These are phyloP conservation scores for Porodaedalea pini DNA, from an alignment of 1,284 basidiomycete species.

Conservation along the genomic window DNA sequence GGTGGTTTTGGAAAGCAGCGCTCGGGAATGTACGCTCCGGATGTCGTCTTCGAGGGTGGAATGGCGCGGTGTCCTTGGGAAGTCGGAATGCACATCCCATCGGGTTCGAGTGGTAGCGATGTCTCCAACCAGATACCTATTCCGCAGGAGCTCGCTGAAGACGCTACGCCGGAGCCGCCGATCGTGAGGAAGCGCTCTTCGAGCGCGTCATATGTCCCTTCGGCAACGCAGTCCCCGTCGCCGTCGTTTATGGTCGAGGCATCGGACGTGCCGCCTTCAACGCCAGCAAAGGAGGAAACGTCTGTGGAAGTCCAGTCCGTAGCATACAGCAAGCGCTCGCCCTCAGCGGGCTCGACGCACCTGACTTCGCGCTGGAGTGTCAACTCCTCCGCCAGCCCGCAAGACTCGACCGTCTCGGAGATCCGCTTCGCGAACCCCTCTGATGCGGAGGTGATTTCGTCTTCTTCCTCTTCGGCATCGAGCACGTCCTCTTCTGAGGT, in stretches of 20 bases:
- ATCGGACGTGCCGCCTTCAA: slow-evolving; percentile 12
- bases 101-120: slow-evolving; percentile 17
- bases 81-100: slow-evolving; percentile 47
- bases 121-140: slow-evolving; percentile 13
- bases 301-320: slow-evolving; percentile 11
- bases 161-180: not conserved
- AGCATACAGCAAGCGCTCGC: slow-evolving; percentile 6
- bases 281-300: slow-evolving; percentile 16
- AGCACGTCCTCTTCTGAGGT: slow-evolving; percentile 14
- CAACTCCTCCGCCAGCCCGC: slow-evolving; percentile 13
- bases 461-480: slow-evolving; percentile 15
- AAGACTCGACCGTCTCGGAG: slow-evolving; percentile 16
- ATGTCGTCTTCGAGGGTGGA: slow-evolving; percentile 74
- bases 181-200: slow-evolving; percentile 9
- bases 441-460: slow-evolving; percentile 13
- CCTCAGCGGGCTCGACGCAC: not conserved
- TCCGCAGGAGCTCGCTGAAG: slow-evolving; percentile 12
- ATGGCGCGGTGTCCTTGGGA: slow-evolving; percentile 82
- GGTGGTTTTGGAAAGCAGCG: slow-evolving; percentile 6
- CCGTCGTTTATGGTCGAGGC: slow-evolving; percentile 17
- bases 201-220: slow-evolving; percentile 17
- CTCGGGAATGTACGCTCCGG: slow-evolving; percentile 46
- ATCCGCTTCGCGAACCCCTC: slow-evolving; percentile 19
- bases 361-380: slow-evolving; percentile 17
- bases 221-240: slow-evolving; percentile 14